Conservation (phyloP, 2,329 filamentous ascomycete species). For the Penicillium occitanis region DNA sequence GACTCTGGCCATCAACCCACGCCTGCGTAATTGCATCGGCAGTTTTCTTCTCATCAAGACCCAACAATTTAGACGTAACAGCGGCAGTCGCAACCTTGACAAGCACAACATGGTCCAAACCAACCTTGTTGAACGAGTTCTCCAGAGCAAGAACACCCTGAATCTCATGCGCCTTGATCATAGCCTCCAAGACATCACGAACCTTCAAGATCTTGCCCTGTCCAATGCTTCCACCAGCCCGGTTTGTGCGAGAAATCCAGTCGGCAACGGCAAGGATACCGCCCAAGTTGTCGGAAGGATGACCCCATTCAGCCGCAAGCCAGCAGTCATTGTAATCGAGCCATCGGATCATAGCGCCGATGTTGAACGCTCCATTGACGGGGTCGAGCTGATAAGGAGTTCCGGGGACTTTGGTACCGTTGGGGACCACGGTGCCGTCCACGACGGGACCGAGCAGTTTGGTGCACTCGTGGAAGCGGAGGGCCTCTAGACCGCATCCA, state of each 20-base stretch:
- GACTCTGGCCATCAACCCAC: slow-evolving; percentile 92
- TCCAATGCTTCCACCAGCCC: slow-evolving; percentile 72
- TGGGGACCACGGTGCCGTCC: slow-evolving; percentile 84
- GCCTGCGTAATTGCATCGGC: slow-evolving; percentile 95
- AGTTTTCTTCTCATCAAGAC: slow-evolving; percentile 83
- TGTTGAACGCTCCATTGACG: slow-evolving; percentile 96
- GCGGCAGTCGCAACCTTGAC: slow-evolving; percentile 97
- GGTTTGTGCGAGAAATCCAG: slow-evolving; percentile 94
- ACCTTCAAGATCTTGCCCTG: slow-evolving; percentile 80
- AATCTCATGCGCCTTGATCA: slow-evolving; percentile 99
- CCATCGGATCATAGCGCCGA: slow-evolving; percentile 98
- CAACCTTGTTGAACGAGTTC: slow-evolving; percentile 99
- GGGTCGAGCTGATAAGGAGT: slow-evolving; percentile 94
- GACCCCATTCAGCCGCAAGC: slow-evolving; percentile 97
- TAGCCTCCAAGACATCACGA: slow-evolving; percentile 87
- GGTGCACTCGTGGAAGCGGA: slow-evolving; percentile 92
- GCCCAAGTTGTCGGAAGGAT: slow-evolving; percentile 96
- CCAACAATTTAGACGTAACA: slow-evolving; percentile 93
- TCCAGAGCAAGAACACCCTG: slow-evolving; percentile 95
- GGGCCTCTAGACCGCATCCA: slow-evolving; percentile 91
- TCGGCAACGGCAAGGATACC: slow-evolving; percentile 95
- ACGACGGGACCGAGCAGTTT: slow-evolving; percentile 93
- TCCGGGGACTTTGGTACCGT: slow-evolving; percentile 86
- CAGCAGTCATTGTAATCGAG: slow-evolving; percentile 99
- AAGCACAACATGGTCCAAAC: slow-evolving; percentile 93